Conservation (phyloP, 2,329 filamentous ascomycete genomes). For the Penicillium sclerotigenum region DNA sequence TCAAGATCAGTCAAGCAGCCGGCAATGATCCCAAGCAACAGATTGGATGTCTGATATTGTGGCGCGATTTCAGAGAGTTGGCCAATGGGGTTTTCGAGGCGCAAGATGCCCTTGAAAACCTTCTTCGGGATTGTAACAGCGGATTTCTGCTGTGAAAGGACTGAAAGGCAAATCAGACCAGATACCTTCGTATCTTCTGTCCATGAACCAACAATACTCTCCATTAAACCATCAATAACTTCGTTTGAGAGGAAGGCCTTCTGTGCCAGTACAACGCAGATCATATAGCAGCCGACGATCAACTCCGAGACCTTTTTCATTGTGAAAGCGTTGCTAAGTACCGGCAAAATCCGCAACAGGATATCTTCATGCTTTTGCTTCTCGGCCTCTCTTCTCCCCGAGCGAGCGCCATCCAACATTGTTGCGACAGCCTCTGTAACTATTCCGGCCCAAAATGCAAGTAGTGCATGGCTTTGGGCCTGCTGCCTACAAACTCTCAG, state of each 20-base stretch:
- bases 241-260: slow-evolving; percentile 77
- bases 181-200: slow-evolving; percentile 67
- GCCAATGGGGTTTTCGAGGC: slow-evolving; percentile 32
- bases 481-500: slow-evolving; percentile 68
- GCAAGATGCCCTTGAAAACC: slow-evolving; percentile 57
- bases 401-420: slow-evolving; percentile 73
- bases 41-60: slow-evolving; percentile 34
- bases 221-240: slow-evolving; percentile 83
- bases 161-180: slow-evolving; percentile 74
- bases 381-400: slow-evolving; percentile 72
- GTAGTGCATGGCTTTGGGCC: slow-evolving; percentile 71
- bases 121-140: slow-evolving; percentile 66
- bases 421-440: slow-evolving; percentile 80
- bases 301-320: slow-evolving; percentile 74
- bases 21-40: slow-evolving; percentile 38
- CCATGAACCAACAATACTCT: slow-evolving; percentile 77
- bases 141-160: slow-evolving; percentile 76
- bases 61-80: slow-evolving; percentile 35
- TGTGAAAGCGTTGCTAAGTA: slow-evolving; percentile 73
- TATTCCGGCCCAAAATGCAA: slow-evolving; percentile 89
- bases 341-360: slow-evolving; percentile 64
- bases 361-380: slow-evolving; percentile 75
- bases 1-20: slow-evolving; percentile 34
- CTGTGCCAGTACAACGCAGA: slow-evolving; percentile 77
- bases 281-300: slow-evolving; percentile 87